These are phyloP conservation scores for Dactylellina parvicollis DNA, from an alignment of 2,329 filamentous ascomycete genomes.

Conservation along the genomic window DNA sequence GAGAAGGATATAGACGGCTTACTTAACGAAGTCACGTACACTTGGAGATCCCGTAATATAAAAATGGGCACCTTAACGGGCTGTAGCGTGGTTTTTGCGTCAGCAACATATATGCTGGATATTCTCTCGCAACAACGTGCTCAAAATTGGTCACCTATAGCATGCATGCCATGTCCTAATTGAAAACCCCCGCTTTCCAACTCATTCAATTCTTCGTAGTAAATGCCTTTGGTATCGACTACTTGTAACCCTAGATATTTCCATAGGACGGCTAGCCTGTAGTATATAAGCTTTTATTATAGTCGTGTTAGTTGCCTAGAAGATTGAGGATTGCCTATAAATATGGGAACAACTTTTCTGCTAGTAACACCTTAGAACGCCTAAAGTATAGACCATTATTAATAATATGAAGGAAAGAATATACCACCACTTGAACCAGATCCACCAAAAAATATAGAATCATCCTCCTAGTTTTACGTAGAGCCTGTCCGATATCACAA, in stretches of 20 bases:
- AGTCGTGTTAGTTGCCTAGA: too few relatives aligned
- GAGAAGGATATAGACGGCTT: too few relatives aligned
- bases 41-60: too few relatives aligned
- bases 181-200: neutral
- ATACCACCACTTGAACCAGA: neutral
- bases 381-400: neutral
- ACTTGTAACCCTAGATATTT: too few relatives aligned
- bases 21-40: too few relatives aligned
- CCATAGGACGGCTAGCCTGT: too few relatives aligned
- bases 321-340: too few relatives aligned
- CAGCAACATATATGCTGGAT: neutral
- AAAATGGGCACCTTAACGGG: too few relatives aligned
- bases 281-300: too few relatives aligned
- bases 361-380: neutral
- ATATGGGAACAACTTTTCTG: neutral
- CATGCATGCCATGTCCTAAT: too few relatives aligned
- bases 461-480: neutral
- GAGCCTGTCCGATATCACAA: neutral
- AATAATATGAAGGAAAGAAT: neutral
- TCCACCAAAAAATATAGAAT: too few relatives aligned
- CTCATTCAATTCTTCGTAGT: neutral
- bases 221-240: too few relatives aligned
- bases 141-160: neutral
- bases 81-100: neutral
- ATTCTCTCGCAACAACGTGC: conserved; percentile 4